Base-by-base conservation (phyloP, 129 eudicot genomes). In the Flaveria bidentis region DNA sequence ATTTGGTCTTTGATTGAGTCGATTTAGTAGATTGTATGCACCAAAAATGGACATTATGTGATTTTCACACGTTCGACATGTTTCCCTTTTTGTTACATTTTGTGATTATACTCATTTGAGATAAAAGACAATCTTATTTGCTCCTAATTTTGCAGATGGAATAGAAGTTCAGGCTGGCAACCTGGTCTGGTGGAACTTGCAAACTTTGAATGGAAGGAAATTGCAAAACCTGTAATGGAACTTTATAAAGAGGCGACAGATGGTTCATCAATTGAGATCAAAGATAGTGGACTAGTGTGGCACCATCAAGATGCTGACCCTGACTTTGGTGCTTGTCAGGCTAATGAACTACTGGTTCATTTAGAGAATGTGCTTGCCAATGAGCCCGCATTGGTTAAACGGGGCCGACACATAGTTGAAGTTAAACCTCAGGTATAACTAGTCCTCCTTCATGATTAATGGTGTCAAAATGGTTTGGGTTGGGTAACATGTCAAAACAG, bases 261-360 rank as follows among this genome's bases (percentile, higher is more conserved):
- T 76, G 97, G 97, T 18, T 91, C 97, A 47, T 75, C 51, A 53
- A 82, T 91, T 39, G 97, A 91, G 78, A 17, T 26, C 64, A 91
- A 91, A 87, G 92, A 89, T 69, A 91, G 86, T 73, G 97, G 89
- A 20, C 47, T 91, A 57, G 97, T 91, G 71, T 91, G 97, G 97
- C 97, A 91, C 73, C 89, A 88, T 82, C 90, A 87, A 56, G 90
- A 88, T 71, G 95, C 97, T 15, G 95, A 85, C 73, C 89, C 87
- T 14, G 92, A 91, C 78, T 91, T 91, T n/a, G 97, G 96, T 47
- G 85, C 97, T 64, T 91, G 92, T 80, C 96, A 91, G 66, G 90
- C 96, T 3, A 89, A 85, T 75, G 97, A 89, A 76, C 73, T 91
- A 72, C 10, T 87, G 80, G 84, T 81, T 84, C 97, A 91, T 83